These are phyloP conservation scores for Glutinoglossum americanum DNA, from an alignment of 495 filamentous ascomycete genomes.

Conservation along the genomic window DNA sequence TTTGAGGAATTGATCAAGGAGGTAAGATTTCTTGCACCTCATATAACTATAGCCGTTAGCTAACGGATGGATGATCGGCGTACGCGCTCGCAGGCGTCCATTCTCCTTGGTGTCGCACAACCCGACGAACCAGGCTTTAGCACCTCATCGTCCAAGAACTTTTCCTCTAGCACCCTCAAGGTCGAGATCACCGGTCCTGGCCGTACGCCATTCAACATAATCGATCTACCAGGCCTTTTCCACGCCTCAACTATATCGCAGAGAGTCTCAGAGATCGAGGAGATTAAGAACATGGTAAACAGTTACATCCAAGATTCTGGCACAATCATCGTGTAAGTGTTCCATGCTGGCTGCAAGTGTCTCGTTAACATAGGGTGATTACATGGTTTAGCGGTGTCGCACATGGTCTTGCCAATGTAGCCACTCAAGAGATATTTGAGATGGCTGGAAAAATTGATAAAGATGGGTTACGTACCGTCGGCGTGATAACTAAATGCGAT, in stretches of 20 bases:
- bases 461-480: slow-evolving; percentile 29
- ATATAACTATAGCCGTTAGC: background rate
- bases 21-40: background rate
- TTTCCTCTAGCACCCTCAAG: slow-evolving; percentile 34
- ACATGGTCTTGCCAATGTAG: slow-evolving; percentile 22
- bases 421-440: slow-evolving; percentile 35
- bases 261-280: slow-evolving; percentile 24
- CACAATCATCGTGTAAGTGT: slow-evolving; percentile 13
- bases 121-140: background rate
- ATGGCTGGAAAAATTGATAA: slow-evolving; percentile 28
- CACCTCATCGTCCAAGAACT: slow-evolving; percentile 12
- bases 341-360: background rate
- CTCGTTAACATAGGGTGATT: too few species aligned
- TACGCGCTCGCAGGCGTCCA: background rate
- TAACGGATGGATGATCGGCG: background rate
- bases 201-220: slow-evolving; percentile 34
- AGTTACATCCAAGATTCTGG: slow-evolving; percentile 30
- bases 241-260: slow-evolving; percentile 18
- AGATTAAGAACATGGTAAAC: slow-evolving; percentile 31
- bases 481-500: slow-evolving; percentile 15
- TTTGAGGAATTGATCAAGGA: background rate
- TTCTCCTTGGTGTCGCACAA: background rate
- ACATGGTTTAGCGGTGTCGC: slow-evolving; percentile 25
- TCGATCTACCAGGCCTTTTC: slow-evolving; percentile 44
- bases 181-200: slow-evolving; percentile 37